Evolutionary conservation across 202 grass and related monocot species (phyloP).

Genomic region (Sporobolus alterniflorus): DNA sequence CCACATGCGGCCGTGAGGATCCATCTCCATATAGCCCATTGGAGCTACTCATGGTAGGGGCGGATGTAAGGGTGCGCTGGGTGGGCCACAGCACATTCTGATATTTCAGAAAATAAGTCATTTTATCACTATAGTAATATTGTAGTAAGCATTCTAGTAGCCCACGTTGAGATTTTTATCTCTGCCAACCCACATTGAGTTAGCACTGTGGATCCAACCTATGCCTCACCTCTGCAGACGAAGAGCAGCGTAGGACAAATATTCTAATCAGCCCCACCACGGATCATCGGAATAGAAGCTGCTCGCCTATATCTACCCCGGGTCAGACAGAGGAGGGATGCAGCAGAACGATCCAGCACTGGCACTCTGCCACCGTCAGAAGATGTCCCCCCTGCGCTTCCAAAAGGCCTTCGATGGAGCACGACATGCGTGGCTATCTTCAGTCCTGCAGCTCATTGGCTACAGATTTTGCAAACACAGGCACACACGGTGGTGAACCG

Average conservation of each 20-base stretch:
- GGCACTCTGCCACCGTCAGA: conserved; percentile 35
- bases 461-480: neutral
- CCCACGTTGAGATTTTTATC: too few relatives aligned
- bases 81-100: too few relatives aligned
- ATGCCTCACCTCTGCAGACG: neutral
- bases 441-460: neutral
- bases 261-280: conserved; percentile 14
- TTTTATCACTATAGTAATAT: too few relatives aligned
- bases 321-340: neutral
- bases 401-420: too few relatives aligned
- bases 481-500: neutral
- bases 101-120: too few relatives aligned
- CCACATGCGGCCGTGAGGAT: too few relatives aligned
- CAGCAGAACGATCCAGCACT: conserved; percentile 42
- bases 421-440: neutral
- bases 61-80: too few relatives aligned
- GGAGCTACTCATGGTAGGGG: too few relatives aligned
- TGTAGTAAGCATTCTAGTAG: too few relatives aligned
- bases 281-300: conserved; percentile 36
- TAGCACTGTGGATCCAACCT: too few relatives aligned
- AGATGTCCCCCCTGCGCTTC: conserved; percentile 21
- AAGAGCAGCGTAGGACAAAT: conserved; percentile 45
- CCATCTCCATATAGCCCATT: too few relatives aligned
- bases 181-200: too few relatives aligned
- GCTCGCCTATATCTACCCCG: neutral